Evolutionary conservation across 75 land plant species (phyloP), one percentile per base, ranked within the genome.

Genomic region (Pinus albicaulis): DNA sequence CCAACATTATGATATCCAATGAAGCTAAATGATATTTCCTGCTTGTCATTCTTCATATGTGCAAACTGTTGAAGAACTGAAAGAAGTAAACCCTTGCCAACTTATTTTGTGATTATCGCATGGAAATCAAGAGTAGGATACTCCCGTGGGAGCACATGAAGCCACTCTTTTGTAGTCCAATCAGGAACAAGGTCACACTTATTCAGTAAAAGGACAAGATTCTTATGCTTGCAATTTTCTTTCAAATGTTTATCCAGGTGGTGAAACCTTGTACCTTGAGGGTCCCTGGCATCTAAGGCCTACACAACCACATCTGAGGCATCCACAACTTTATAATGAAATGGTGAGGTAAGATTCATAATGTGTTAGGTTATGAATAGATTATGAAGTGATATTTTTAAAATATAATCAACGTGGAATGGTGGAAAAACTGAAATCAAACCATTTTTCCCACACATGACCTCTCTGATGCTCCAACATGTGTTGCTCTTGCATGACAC

Each of bases 131-230:
- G 80, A 65, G 98, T 95, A 63, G 99, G 99, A 80, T 89, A 92
- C 76, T 97, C 98, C 78, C 85, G 86, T 4, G 99, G 94, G 14
- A 97, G 83, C 2, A 83, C 82, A 73, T 94, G 89, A 19, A 97
- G 82, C 98, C 99, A 97, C 76, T 93, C 98, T 83, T 89, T 97
- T 23, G 99, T 97, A 3, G 90, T 93, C 99, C 98, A 94, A 58
- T 98, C 91, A 69, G 99, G 99, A 66, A 97, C 80, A 20, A 97
- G 76, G 80, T 97, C 99, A 82, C 98, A 97, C 99, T 96, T 96
- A 78, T 94, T 96, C 17, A 92, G 77, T 76, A 94, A 75, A 66
- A 97, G 84, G 72, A 97, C 76, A 80, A 97, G 80, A 75, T 97
- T 90, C 78, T 97, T 97, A 77, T 94, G 95, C 71, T 89, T 90